A percentile compares a stretch with the other conserved stretches of the same genome.
phyloP scores from a whole-genome alignment of 192 early-diverging fungal genomes.

The Coemansia sp. region DNA sequence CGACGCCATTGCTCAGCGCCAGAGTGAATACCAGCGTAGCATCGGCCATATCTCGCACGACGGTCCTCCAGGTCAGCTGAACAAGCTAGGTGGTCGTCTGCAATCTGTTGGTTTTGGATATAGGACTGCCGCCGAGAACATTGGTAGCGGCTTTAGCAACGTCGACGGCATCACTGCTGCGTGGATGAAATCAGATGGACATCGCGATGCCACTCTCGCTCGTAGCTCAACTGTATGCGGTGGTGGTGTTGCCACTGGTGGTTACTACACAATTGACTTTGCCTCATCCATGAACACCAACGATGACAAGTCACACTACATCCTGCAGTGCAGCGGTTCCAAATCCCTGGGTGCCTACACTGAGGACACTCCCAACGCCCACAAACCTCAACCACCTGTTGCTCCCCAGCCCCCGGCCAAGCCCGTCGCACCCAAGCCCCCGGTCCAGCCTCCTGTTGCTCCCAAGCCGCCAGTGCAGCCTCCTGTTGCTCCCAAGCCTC shows the following conservation, averaged over 20 bases:
- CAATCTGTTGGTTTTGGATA: constrained; percentile 9
- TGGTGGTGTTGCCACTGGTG: constrained; percentile 25
- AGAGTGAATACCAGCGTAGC: constrained; percentile 24
- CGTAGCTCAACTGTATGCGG: constrained; percentile 49
- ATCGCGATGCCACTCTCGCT: constrained; percentile 51
- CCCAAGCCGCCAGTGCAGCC: not conserved
- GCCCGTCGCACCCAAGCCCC: not conserved
- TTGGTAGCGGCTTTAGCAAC: constrained; percentile 20
- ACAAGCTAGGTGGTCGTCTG: constrained; percentile 27
- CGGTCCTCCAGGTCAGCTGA: constrained; percentile 4
- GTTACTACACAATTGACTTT: constrained; percentile 42
- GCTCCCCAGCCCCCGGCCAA: not conserved
- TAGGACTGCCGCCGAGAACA: constrained; percentile 47
- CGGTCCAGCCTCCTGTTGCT: not conserved
- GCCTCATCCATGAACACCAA: constrained; percentile 27
- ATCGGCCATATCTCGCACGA: constrained; percentile 15
- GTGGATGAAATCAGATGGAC: constrained; percentile 55
- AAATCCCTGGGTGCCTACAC: not conserved
- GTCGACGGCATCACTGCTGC: constrained; percentile 16
- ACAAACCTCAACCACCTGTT: not conserved
- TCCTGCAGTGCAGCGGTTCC: constrained; percentile 4
- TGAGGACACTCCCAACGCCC: not conserved
- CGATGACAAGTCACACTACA: constrained; percentile 14
- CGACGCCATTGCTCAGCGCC: constrained; percentile 21
- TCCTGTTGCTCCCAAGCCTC: not conserved